phyloP scores from a whole-genome alignment of 805 yeast species.

The Candida gorgasii region DNA sequence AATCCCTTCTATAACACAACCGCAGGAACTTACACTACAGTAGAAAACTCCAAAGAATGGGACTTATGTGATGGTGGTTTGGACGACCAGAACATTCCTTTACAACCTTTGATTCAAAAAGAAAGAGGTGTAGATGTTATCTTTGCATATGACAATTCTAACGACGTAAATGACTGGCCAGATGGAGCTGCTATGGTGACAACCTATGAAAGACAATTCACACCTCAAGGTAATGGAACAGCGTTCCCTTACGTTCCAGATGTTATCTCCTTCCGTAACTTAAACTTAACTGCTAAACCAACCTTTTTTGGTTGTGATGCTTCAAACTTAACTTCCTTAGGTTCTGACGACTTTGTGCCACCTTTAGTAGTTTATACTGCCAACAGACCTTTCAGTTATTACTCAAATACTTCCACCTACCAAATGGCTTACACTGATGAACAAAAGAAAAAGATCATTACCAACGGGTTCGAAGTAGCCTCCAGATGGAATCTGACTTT shows the following conservation, averaged over 20 bases:
- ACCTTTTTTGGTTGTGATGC: slow-evolving; percentile 84
- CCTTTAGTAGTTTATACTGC: slow-evolving; percentile 78
- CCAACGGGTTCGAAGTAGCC: slow-evolving; percentile 72
- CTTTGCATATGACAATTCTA: slow-evolving; percentile 39
- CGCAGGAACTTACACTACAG: slow-evolving; percentile 25
- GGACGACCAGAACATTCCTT: slow-evolving; percentile 38
- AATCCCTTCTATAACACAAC: slow-evolving; percentile 57
- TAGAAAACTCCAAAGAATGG: slow-evolving; percentile 24
- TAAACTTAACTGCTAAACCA: slow-evolving; percentile 69
- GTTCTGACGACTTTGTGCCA: slow-evolving; percentile 55
- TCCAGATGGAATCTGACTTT: slow-evolving; percentile 65
- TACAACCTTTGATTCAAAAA: slow-evolving; percentile 35
- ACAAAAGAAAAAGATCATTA: slow-evolving; percentile 59
- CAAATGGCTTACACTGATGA: slow-evolving; percentile 59
- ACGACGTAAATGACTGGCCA: slow-evolving; percentile 38
- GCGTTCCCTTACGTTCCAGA: slow-evolving; percentile 84
- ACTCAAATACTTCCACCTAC: slow-evolving; percentile 70
- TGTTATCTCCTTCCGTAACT: slow-evolving; percentile 53
- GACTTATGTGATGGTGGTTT: slow-evolving; percentile 42
- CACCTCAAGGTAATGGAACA: slow-evolving; percentile 52
- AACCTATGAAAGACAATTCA: slow-evolving; percentile 38
- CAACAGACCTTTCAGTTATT: slow-evolving; percentile 63
- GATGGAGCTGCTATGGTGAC: slow-evolving; percentile 34
- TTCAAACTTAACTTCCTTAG: slow-evolving; percentile 55
- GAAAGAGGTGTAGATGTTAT: slow-evolving; percentile 34